Base-by-base conservation (phyloP, 805 yeast species). In the Hanseniaspora guilliermondii region DNA sequence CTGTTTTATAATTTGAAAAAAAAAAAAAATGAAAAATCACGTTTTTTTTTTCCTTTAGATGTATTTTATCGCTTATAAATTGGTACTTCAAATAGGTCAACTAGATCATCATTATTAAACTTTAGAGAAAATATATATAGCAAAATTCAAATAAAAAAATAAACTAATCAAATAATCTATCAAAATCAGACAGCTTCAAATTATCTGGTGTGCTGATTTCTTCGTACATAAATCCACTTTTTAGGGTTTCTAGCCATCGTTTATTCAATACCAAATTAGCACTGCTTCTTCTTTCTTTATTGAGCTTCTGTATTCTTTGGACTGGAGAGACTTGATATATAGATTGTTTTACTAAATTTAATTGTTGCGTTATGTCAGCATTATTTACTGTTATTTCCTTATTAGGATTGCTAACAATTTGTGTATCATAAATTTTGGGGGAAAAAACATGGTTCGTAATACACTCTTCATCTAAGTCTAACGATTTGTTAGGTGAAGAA, bases 161-260 rank as follows among this genome's bases (percentile, higher is more conserved):
- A 17, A 16, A 25, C 55, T 59, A 64, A 42, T 67, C 60, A 58
- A 78, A 78, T 62, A 78, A 64, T 42, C 72, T 70, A 59, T 79
- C 84, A 50, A 79, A 64, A 59, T 85, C 94, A 46, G 85, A 83
- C 62, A 84, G 72, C 25, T 87, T 79, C 27, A 82, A 74, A 59
- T 83, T 84, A 68, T 85, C 95, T 7, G 95, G 95, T 37, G 84
- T 73, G 35, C 79, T 83, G 60, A 85, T 84, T 58, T 85, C 91
- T 64, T 83, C 85, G 49, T 83, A 76, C 64, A 85, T 72, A 65
- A 85, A 85, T 9, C 94, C 94, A 22, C 83, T 78, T 62, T 87
- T 74, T 45, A 85, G 81, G 37, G 84, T 83, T 64, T 80, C 77
- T 55, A 81, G 67, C 94, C 94, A 85, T 64, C 76, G 77, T 32